A percentile compares a stretch with the other conserved stretches of the same genome.
Evolutionary conservation across 1,139 yeast species (phyloP).

Genomic region (Magnusiomyces tetraspermus): DNA sequence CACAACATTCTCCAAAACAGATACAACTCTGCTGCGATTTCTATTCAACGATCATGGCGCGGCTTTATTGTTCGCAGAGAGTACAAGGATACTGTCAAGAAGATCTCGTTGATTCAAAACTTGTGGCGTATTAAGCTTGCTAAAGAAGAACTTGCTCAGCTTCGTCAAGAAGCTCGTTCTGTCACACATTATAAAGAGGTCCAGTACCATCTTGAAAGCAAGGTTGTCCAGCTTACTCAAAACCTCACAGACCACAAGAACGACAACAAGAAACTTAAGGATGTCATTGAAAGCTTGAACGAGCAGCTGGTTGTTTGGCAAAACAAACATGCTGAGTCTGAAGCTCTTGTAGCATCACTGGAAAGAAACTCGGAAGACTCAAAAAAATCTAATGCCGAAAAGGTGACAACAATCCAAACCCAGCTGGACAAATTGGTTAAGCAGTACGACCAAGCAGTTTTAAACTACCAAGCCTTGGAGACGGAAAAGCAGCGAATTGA

Average conservation of each 20-base stretch:
- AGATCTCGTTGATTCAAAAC: conserved; percentile 67
- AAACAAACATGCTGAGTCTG: conserved; percentile 26
- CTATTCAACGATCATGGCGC: conserved; percentile 62
- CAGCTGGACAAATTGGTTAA: conserved; percentile 44
- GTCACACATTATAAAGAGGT: conserved; percentile 85
- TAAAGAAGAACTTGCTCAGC: conserved; percentile 46
- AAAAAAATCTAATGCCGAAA: conserved; percentile 45
- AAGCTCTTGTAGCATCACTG: conserved; percentile 24
- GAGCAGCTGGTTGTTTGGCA: conserved; percentile 31
- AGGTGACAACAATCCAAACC: conserved; percentile 38
- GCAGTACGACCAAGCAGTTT: conserved; percentile 54
- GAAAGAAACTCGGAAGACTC: conserved; percentile 48
- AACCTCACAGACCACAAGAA: conserved; percentile 64
- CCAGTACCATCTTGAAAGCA: conserved; percentile 85
- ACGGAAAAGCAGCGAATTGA: conserved; percentile 56
- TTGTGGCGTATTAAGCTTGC: conserved; percentile 73
- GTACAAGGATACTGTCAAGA: conserved; percentile 37
- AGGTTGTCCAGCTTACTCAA: conserved; percentile 90
- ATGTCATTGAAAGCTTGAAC: conserved; percentile 48
- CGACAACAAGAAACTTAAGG: conserved; percentile 65
- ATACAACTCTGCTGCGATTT: conserved; percentile 53
- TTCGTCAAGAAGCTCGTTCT: conserved; percentile 80
- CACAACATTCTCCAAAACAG: conserved; percentile 40
- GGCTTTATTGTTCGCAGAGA: conserved; percentile 44
- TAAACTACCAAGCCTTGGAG: conserved; percentile 53